Base-by-base conservation (phyloP, 306 rosid species). In the Lithocarpus polystachyus region DNA sequence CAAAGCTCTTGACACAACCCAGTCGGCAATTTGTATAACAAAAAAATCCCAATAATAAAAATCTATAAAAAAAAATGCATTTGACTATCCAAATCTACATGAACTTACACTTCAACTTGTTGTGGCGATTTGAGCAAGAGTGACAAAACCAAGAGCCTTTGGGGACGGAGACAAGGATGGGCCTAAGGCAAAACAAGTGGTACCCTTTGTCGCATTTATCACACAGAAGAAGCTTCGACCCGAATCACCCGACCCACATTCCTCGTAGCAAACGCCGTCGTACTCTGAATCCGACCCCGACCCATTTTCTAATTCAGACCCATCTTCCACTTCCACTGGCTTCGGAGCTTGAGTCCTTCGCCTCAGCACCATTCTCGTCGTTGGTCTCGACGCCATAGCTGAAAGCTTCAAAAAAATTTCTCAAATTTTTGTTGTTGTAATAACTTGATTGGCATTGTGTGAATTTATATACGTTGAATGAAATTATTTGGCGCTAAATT, bases 141-240 rank as follows among this genome's bases (percentile, higher is more conserved):
- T 86, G 80, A 40, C 91, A 86, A 56, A 85, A 75, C 91, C 91
- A 88, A 23, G 86, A 75, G 6, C 86, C 89, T 51, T 83, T 88
- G 11, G 91, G 91, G 4, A 88, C 89, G 9, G 83, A 76, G 35
- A 57, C 86, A n/a, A 88, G 85, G 61, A 88, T 85, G 61, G 89
- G 91, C 14, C 82, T 75, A 17, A 88, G 87, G 60, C 91, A 88
- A 33, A 88, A 88, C 52, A 88, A 65, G 35, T 85, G 91, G 56
- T 72, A 85, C 1, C 91, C 91, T 83, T 72, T 43, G n/a, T n/a
- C n/a, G n/a, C n/a, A n/a, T n/a, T n/a, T n/a, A n/a, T n/a, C n/a
- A n/a, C n/a, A n/a, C n/a, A 88, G 89, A 56, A 88, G 89, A 15
- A 88, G 89, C 64, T 81, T 61, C 24, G 86, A 82, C 60, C 87